Evolutionary conservation across 2,329 filamentous ascomycete species (phyloP), one percentile per base, ranked within the genome.

Genomic region (Aspergillus novoparasiticus): DNA sequence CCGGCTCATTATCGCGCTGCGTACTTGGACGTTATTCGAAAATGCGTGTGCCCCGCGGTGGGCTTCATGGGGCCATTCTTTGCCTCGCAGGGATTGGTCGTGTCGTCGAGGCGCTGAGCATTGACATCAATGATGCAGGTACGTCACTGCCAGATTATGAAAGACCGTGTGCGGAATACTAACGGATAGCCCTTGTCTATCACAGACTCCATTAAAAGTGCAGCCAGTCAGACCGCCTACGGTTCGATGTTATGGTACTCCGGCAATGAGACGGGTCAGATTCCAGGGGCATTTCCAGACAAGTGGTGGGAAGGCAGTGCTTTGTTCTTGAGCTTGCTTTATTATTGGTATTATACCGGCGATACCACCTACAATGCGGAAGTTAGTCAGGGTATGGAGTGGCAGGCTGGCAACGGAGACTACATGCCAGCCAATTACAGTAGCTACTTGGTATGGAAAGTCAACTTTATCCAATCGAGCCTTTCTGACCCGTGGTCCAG

Each of bases 291-390:
- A 57, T 79, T 93, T 43, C 87, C 88, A 4, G 90, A 89, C 75
- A 91, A 91, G 81, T 92, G 89, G 89, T 92, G 89, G 89, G 87
- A 92, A 73, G 87, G 87, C 10, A 86, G 87, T 61, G 86, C 87
- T 16, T 82, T 92, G 78, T 90, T 90, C 83, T 87, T 88, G 66
- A 85, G 87, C 1, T 79, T 90, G 69, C 82, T 92, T 50, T 88
- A 91, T 75, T 92, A 92, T 75, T 90, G 87, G 86, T 85, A 88
- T 65, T 83, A 86, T 61, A 91, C 89, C 0, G 87, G 87, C 61
- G 89, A 91, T 74, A 72, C 78, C 4, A 83, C 83, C 59, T 91
- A 89, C 78, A 90, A 90, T 74, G 72, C 83, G 11, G 81, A 86
- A 14, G 79, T 87, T 19, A 86, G 81, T 61, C 72, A 70, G 48